phyloP scores from a whole-genome alignment of 1,284 basidiomycete species.

The Earliella scabrosa region DNA sequence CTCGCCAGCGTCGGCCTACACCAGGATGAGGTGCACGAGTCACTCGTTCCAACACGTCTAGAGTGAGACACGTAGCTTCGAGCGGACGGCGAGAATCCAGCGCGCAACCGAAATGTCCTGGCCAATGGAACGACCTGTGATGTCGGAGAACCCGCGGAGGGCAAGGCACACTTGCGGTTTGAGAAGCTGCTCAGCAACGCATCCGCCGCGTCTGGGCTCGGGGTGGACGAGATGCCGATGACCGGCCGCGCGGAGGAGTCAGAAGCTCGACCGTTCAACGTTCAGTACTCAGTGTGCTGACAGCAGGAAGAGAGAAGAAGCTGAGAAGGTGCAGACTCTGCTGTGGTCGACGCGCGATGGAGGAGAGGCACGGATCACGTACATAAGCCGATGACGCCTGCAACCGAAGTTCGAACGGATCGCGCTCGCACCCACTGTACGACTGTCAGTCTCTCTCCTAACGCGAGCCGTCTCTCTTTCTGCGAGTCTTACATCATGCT shows the following conservation, averaged over 20 bases:
- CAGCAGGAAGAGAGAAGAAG: slow-evolving; percentile 63
- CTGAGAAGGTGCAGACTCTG: no score
- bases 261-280: slow-evolving; percentile 56
- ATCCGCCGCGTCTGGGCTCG: slow-evolving; percentile 36
- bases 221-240: slow-evolving; percentile 64
- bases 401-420: slow-evolving; percentile 19
- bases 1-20: no score
- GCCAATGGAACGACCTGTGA: no score
- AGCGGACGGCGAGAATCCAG: no score
- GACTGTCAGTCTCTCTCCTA: not conserved
- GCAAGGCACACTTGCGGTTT: slow-evolving; percentile 87
- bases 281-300: slow-evolving; percentile 46
- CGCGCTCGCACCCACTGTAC: not conserved
- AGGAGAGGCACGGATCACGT: not conserved
- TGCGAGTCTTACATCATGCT: slow-evolving; percentile 11
- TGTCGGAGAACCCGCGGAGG: slow-evolving; percentile 54
- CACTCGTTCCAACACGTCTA: no score
- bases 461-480: not conserved
- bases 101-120: no score
- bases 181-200: slow-evolving; percentile 65
- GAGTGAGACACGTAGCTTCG: no score
- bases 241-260: slow-evolving; percentile 49
- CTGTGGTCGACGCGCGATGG: no score
- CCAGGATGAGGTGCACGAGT: no score
- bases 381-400: not conserved